Percentiles rank a stretch among this genome's conserved stretches.
Conservation (phyloP, 768 basidiomycete species). For the Phylloporus arenicola region DNA sequence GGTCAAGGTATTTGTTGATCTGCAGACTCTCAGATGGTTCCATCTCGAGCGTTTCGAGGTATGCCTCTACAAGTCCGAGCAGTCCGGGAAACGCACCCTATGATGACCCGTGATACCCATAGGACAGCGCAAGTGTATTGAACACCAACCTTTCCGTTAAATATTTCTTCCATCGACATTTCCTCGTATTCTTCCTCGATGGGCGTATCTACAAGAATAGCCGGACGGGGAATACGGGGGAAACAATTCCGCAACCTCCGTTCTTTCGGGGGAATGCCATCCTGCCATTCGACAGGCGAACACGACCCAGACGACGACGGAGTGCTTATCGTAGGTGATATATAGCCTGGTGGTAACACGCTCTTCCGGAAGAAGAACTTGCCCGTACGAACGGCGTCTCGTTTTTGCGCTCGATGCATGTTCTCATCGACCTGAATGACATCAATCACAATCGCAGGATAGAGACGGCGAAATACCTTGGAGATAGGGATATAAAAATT, state of each 20-base stretch:
- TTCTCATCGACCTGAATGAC: slow-evolving; percentile 85
- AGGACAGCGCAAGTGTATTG: neutral
- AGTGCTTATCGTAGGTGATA: slow-evolving; percentile 36
- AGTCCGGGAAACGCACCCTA: slow-evolving; percentile 76
- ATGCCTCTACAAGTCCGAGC: slow-evolving; percentile 73
- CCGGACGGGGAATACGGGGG: slow-evolving; percentile 44
- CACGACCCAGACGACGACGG: slow-evolving; percentile 42
- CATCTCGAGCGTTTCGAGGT: slow-evolving; percentile 82
- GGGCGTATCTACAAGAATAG: slow-evolving; percentile 45
- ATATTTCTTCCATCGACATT: slow-evolving; percentile 88
- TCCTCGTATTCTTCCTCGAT: slow-evolving; percentile 86
- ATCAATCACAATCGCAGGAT: neutral
- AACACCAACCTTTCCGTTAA: slow-evolving; percentile 77
- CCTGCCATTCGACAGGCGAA: slow-evolving; percentile 32
- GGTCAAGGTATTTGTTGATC: slow-evolving; percentile 73
- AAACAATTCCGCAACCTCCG: slow-evolving; percentile 72
- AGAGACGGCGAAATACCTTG: slow-evolving; percentile 48
- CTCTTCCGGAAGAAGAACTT: slow-evolving; percentile 90
- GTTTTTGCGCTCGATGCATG: slow-evolving; percentile 83
- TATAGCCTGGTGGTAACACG: slow-evolving; percentile 56
- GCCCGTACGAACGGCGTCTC: slow-evolving; percentile 67
- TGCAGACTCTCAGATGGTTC: slow-evolving; percentile 51
- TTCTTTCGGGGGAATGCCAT: slow-evolving; percentile 45
- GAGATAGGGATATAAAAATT: slow-evolving; percentile 98
- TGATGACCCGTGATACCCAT: slow-evolving; percentile 3